Percentiles rank a stretch among this genome's conserved stretches.
phyloP scores from a whole-genome alignment of 306 rosid species.

The Oxytropis ochrocephala region DNA sequence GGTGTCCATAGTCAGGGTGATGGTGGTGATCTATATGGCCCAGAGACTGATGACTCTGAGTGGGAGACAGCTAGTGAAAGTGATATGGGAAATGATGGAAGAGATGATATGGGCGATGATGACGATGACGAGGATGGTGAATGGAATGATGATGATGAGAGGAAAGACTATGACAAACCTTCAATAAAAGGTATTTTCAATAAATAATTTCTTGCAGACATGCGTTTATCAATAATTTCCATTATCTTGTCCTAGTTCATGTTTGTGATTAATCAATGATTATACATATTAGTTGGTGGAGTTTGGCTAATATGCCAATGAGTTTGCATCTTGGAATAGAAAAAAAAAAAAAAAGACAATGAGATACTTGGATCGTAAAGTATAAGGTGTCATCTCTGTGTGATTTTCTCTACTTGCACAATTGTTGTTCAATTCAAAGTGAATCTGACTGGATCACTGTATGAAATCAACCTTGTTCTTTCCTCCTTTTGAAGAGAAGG shows the following conservation, averaged over 20 bases:
- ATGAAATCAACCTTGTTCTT: not conserved
- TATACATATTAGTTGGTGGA: not conserved
- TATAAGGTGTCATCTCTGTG: not conserved
- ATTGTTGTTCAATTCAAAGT: not conserved
- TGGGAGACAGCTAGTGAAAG: slow-evolving; percentile 99
- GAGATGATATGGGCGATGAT: slow-evolving; percentile 72
- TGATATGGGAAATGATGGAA: slow-evolving; percentile 88
- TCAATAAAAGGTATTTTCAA: slow-evolving; percentile 59
- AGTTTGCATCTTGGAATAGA: not conserved
- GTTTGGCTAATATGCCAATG: not conserved
- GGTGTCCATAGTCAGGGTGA: slow-evolving; percentile 82
- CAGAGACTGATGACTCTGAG: slow-evolving; percentile 87
- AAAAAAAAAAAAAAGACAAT: not conserved
- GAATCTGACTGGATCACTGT: not conserved
- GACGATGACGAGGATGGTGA: slow-evolving; percentile 45
- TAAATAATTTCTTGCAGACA: not conserved
- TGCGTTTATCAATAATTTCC: not conserved
- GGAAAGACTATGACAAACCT: slow-evolving; percentile 73
- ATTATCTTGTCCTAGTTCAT: not conserved
- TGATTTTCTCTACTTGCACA: not conserved
- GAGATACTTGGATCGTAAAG: not conserved
- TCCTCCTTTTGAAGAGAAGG: not conserved
- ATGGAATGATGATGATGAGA: slow-evolving; percentile 74
- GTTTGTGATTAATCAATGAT: slow-evolving; percentile 14
- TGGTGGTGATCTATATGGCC: slow-evolving; percentile 80